Evolutionary conservation across 139 green algal genomes (phyloP), one percentile per base, ranked within the genome.

Genomic region (Pseudopediastrum boryanum): DNA sequence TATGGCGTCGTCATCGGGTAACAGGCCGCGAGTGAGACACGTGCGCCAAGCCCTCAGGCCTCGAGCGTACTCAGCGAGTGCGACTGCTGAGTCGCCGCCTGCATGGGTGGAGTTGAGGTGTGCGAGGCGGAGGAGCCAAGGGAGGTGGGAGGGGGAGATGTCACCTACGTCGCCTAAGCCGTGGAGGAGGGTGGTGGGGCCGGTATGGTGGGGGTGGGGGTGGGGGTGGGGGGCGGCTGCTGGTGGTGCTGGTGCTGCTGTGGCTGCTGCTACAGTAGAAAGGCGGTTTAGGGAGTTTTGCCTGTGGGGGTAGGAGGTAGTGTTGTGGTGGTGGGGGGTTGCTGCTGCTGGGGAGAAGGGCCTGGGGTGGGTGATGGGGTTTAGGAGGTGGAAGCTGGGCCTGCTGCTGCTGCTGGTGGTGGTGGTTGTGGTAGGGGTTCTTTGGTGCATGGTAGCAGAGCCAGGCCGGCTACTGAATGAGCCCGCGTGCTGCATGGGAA

Each of bases 141-240:
- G 92, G 84, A 97, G 85, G 51, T 91, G 85, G 3, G 62, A 36
- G 0, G 93, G 67, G 0, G 88, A 29, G 7, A 96, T 82, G 54
- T 93, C 90, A 0, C 92, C 93, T 5, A 96, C 75, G 23, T 88
- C 85, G 7, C 93, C 93, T 29, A 97, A 89, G 2, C 90, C 89
- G 52, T 93, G 87, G 33, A 93, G 64, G 48, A 95, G 77, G 4
- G 78, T 59, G 0, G 56, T 75, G 58, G 85, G 82, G 9, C 83
- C 74, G 33, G 50, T 51, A 36, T n/a, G n/a, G n/a, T n/a, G n/a
- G n/a, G 31, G 46, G 68, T 10, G 16, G n/a, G 2, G 39, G 39
- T 58, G 66, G 19, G 29, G 44, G 6, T 58, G 50, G 8, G 23
- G 33, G 39, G 5, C 46, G 76, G 35, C n/a, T 52, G 63, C 39